Evolutionary conservation across 164 flowering plant species (phyloP), one percentile per base, ranked within the genome.

Genomic region (Hamamelis virginiana): DNA sequence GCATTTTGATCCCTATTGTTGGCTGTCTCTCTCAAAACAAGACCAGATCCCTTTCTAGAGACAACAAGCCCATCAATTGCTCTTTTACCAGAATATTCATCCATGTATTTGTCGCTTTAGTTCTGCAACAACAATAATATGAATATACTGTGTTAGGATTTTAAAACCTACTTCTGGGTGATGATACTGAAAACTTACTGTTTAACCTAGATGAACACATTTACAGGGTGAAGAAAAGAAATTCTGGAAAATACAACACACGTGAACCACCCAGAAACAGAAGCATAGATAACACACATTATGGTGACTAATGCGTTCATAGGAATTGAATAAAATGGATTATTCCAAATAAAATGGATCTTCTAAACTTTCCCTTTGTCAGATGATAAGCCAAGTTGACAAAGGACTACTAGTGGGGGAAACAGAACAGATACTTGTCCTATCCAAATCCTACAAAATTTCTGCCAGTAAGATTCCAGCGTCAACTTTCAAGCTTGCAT

Each of bases 11-110:
- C 84, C 59, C 69, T 80, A 59, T 59, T 75, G 56, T 72, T 78
- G 8, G 84, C 73, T 60, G 68, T 65, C 78, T 85, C 88, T 69
- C 80, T 81, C 62, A 81, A 65, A 73, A 76, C 61, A 47, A 69
- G 73, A 56, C 79, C 68, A 45, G 82, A 53, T 55, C 82, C 84
- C 70, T 80, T 87, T 72, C 76, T 82, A 16, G 85, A 26, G 63
- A 77, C 74, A 47, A 74, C 65, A 71, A 80, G 19, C 72, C 81
- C 78, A 69, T 78, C 65, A 66, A 45, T 67, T 62, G 78, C 68
- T 79, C 84, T 80, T 75, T 81, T 84, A 66, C 86, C 81, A 65
- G 80, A 74, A 75, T 67, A 83, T 55, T 72, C 86, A 77, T 87
- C 92, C 96, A 89, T 92, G 9, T 44, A 1, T 48, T 5, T 10